These are phyloP conservation scores for Tylopilus sp. DNA, from an alignment of 768 basidiomycete species.

Conservation along the genomic window DNA sequence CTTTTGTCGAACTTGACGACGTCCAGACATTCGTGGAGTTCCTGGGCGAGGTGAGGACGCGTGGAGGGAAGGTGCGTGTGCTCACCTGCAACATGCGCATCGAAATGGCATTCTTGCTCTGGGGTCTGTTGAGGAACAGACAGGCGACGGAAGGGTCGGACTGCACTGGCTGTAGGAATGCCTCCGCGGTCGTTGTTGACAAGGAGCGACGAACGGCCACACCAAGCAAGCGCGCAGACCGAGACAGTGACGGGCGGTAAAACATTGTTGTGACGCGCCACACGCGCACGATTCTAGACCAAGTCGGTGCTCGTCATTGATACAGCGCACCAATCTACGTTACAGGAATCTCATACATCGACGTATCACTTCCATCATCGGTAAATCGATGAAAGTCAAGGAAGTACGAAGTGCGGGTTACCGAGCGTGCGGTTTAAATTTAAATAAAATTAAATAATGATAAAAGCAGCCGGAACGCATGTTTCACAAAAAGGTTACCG, in stretches of 20 bases:
- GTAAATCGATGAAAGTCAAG: conserved; percentile 6
- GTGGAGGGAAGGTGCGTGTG: not conserved
- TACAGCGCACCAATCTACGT: conserved; percentile 2
- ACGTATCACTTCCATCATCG: conserved; percentile 1
- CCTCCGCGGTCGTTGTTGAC: conserved; percentile 29
- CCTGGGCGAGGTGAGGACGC: conserved; percentile 38
- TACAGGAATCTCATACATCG: conserved; percentile 1
- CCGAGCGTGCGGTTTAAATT: conserved; percentile 3
- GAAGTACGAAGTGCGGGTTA: not conserved
- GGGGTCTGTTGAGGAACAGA: conserved; percentile 77
- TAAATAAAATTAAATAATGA: conserved; percentile 19
- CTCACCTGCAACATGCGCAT: conserved; percentile 62
- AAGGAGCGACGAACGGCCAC: conserved; percentile 12
- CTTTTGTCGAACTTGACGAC: conserved; percentile 62
- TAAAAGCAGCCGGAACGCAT: conserved; percentile 6
- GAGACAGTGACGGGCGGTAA: not conserved
- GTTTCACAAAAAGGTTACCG: conserved; percentile 11
- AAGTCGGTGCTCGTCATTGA: not conserved
- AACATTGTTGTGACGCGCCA: conserved; percentile 3
- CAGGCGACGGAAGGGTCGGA: conserved; percentile 64
- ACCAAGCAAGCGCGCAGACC: not conserved
- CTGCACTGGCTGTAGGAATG: conserved; percentile 47
- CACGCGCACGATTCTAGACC: not conserved
- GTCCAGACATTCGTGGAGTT: conserved; percentile 68
- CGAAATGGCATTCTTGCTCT: conserved; percentile 87